Conservation (phyloP, 139 green algal species). For the Deuterostichococcus epilithicus region DNA sequence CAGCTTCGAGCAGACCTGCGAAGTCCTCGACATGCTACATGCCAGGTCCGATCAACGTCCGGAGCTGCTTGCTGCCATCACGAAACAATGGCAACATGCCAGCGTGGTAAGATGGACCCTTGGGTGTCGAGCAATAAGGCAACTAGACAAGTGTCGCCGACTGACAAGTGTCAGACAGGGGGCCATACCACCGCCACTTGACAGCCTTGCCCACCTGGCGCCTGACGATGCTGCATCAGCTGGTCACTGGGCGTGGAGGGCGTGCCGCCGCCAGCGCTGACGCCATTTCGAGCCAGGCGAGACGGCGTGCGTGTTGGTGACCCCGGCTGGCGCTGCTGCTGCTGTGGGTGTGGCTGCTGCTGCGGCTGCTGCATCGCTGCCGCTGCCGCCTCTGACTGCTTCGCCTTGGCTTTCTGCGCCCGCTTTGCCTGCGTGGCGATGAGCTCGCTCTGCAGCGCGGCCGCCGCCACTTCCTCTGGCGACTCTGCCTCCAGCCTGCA, state of each 20-base stretch:
- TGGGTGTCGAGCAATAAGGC: too few relatives aligned
- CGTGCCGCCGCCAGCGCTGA: background rate
- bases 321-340: background rate
- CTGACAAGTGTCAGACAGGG: too few relatives aligned
- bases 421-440: background rate
- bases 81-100: too few relatives aligned
- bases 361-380: background rate
- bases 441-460: background rate
- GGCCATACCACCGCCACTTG: too few relatives aligned
- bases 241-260: background rate
- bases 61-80: too few relatives aligned
- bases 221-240: background rate
- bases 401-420: background rate
- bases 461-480: background rate
- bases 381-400: background rate
- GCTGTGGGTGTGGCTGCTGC: background rate
- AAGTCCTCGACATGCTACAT: too few relatives aligned
- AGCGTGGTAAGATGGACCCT: too few relatives aligned
- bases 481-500: background rate
- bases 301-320: background rate
- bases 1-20: too few relatives aligned
- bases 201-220: too few relatives aligned
- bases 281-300: background rate
- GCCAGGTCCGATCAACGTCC: too few relatives aligned
- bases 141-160: too few relatives aligned